Conservation (phyloP, 2,329 filamentous ascomycete genomes). For the Trichoderma sp. region DNA sequence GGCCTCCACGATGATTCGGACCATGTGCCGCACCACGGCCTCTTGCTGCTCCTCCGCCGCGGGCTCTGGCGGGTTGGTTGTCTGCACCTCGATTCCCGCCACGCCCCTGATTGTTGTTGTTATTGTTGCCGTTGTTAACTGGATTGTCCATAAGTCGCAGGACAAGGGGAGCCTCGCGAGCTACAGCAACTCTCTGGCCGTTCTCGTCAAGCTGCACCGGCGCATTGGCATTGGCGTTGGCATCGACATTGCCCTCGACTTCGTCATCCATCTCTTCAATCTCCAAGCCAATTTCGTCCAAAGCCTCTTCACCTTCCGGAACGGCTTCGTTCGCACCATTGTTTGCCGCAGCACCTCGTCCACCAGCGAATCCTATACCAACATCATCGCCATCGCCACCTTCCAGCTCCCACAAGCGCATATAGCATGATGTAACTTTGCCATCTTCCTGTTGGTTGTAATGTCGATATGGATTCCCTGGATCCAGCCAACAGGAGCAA, state of each 20-base stretch:
- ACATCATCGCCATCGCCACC: conserved; percentile 68
- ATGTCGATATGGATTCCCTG: conserved; percentile 81
- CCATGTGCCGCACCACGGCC: neutral
- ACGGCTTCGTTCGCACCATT: neutral
- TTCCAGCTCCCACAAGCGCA: conserved; percentile 88
- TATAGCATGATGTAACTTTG: conserved; percentile 67
- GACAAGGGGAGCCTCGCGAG: conserved; percentile 58
- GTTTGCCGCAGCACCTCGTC: conserved; percentile 25
- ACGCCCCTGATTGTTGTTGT: conserved; percentile 24
- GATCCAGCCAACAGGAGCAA: conserved; percentile 82
- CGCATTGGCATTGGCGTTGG: conserved; percentile 38
- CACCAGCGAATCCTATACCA: conserved; percentile 47
- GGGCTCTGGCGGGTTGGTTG: conserved; percentile 1
- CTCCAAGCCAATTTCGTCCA: conserved; percentile 20
- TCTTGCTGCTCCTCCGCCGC: conserved; percentile 15
- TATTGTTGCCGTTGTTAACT: neutral
- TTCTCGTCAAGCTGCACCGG: conserved; percentile 30
- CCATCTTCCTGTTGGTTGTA: conserved; percentile 68
- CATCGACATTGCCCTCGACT: conserved; percentile 26
- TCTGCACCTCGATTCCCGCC: conserved; percentile 24
- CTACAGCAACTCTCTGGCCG: conserved; percentile 45
- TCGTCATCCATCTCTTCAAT: conserved; percentile 22
- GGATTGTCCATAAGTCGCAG: conserved; percentile 52
- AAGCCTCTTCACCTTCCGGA: neutral
- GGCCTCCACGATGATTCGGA: neutral